Evolutionary conservation across 305 asterid genomes (phyloP).

Genomic region (Solanum hybrid): DNA sequence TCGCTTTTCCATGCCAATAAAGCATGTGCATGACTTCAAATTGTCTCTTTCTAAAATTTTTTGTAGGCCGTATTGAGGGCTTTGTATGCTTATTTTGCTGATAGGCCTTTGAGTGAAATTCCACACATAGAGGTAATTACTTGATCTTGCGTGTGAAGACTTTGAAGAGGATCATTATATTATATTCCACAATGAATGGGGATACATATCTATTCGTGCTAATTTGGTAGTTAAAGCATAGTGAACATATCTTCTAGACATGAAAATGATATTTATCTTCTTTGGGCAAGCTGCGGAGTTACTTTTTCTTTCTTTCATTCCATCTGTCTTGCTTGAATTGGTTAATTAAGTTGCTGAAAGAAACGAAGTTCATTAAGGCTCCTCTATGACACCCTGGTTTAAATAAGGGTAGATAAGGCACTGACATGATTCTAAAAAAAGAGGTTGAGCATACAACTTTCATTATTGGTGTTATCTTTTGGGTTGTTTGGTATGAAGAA

Average conservation of each 20-base stretch:
- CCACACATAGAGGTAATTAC: conserved; percentile 84
- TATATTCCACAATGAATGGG: neutral
- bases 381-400: neutral
- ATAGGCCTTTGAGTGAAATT: conserved; percentile 88
- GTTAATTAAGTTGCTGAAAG: neutral
- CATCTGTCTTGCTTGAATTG: neutral
- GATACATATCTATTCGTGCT: neutral
- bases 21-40: neutral
- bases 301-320: neutral
- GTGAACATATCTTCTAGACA: neutral
- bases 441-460: neutral
- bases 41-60: conserved; percentile 10
- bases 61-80: conserved; percentile 92
- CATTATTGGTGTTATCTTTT: neutral
- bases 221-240: neutral
- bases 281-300: neutral
- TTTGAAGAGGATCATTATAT: neutral
- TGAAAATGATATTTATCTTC: neutral
- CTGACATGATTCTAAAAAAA: neutral
- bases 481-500: neutral
- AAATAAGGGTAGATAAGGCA: neutral
- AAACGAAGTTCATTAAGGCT: neutral
- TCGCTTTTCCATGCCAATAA: neutral
- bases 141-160: neutral
- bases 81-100: conserved; percentile 94